phyloP scores from a whole-genome alignment of 305 asterid species.

The Fraxinus nigra region DNA sequence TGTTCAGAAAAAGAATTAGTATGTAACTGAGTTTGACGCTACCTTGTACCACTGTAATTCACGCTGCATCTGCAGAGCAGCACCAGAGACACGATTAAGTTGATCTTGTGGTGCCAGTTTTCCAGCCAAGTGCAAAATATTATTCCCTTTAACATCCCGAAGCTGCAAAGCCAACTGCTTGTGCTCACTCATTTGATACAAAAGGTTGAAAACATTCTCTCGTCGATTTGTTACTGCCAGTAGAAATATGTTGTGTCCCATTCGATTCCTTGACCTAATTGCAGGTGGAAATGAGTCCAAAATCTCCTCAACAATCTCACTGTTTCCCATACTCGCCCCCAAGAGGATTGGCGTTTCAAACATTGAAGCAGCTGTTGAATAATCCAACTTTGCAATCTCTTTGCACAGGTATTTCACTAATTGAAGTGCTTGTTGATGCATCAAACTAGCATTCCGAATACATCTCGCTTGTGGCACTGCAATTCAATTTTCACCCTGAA shows the following conservation, averaged over 20 bases:
- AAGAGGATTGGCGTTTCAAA: conserved; percentile 23
- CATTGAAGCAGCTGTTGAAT: conserved; percentile 26
- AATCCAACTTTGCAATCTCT: conserved; percentile 23
- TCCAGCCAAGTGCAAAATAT: conserved; percentile 37
- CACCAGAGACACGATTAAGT: conserved; percentile 37
- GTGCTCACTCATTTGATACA: conserved; percentile 33
- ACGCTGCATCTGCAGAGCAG: conserved; percentile 41
- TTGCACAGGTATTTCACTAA: conserved; percentile 27
- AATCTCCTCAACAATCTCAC: conserved; percentile 31
- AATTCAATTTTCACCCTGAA: background rate
- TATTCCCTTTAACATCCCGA: conserved; percentile 21
- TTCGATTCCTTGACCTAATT: conserved; percentile 21
- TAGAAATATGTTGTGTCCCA: conserved; percentile 27
- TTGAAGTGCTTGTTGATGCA: conserved; percentile 25
- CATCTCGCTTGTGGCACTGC: conserved; percentile 24
- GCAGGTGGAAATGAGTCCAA: conserved; percentile 27
- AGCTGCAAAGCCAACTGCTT: conserved; percentile 23
- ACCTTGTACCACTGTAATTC: conserved; percentile 47
- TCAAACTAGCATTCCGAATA: conserved; percentile 8
- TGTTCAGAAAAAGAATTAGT: background rate
- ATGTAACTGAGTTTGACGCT: background rate
- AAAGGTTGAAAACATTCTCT: conserved; percentile 37
- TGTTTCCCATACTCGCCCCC: conserved; percentile 26
- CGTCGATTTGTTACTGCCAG: conserved; percentile 29
- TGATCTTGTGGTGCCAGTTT: conserved; percentile 29